These are phyloP conservation scores for Nevesoporus exiguus DNA, from an alignment of 768 basidiomycete species.

Conservation along the genomic window DNA sequence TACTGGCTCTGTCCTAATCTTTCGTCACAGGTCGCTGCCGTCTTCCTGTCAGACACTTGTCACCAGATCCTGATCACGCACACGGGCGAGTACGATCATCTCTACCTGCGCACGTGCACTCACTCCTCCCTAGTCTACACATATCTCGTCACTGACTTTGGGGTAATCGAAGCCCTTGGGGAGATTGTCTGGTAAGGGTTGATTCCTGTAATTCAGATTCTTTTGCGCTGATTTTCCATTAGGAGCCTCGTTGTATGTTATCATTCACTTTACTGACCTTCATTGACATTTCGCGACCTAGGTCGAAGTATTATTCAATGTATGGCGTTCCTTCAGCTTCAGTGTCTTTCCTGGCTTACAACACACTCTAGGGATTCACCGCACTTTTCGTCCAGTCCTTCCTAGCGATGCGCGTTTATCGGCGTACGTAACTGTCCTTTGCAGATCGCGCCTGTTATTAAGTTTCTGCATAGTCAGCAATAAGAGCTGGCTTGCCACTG, in stretches of 20 bases:
- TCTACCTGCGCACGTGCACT: not conserved
- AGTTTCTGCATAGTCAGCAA: constrained; percentile 44
- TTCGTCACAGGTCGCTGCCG: constrained; percentile 43
- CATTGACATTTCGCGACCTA: constrained; percentile 17
- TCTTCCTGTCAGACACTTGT: constrained; percentile 51
- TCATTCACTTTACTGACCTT: not conserved
- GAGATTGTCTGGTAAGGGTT: constrained; percentile 45
- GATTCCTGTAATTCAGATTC: not conserved
- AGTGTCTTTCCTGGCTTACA: not conserved
- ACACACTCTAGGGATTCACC: constrained; percentile 37
- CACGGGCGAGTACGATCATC: constrained; percentile 35
- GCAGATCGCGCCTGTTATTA: not conserved
- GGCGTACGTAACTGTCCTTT: constrained; percentile 32
- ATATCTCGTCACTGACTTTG: constrained; percentile 45
- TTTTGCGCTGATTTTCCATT: not conserved
- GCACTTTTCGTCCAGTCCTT: constrained; percentile 59
- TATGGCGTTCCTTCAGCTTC: not conserved
- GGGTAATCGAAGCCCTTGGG: constrained; percentile 25
- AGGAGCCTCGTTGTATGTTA: constrained; percentile 29
- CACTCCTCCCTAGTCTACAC: constrained; percentile 39
- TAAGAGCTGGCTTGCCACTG: constrained; percentile 41
- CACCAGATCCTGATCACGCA: constrained; percentile 60
- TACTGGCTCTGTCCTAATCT: not conserved
- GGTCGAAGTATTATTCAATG: constrained; percentile 57
- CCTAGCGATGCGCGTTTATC: constrained; percentile 51